Evolutionary conservation across 2,329 filamentous ascomycete genomes (phyloP), one percentile per base, ranked within the genome.

Genomic region (Pseudogymnoascus sp.): DNA sequence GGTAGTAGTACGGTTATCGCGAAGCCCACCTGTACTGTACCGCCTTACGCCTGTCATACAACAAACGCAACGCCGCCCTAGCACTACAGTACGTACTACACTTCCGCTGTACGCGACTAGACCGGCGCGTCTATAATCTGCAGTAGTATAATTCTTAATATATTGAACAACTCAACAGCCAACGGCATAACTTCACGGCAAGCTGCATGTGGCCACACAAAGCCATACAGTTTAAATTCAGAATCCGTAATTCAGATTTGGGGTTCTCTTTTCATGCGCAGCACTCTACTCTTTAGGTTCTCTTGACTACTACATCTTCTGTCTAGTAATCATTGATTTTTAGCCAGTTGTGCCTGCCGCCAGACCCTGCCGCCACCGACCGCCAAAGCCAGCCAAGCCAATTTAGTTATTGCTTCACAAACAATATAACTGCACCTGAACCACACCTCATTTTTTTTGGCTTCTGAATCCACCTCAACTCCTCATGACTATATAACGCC

Each of bases 1-100:
- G 21, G 21, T 18, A 62, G 45, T 52, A 52, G 25, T 33, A 55
- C 49, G 49, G 49, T 55, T 55, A 55, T 55, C 49, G 49, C 49
- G 25, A 55, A 55, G 18, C 45, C 25, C 45, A 18, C 45, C 45
- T 55, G 45, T 31, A 31, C 28, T 4, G 28, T 12, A 33, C 31
- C 31, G 31, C 31, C 31, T 33, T 33, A 33, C 25, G 25, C 7
- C 28, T 33, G 49, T 33, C 49, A 55, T 55, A 33, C 16, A 31
- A 52, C 45, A 52, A 52, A 49, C 21, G 43, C 43, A 49, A 21
- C 12, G 12, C 41, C 21, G 21, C 41, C 8, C 16, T 18, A 40
- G 4, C 9, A 8, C 16, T 16, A 2, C 9, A 43, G 14, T 55
- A 55, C 49, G 49, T 33, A 33, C 31, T 33, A 12, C 31, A 33